These are phyloP conservation scores for Corrigiola litoralis DNA, from an alignment of 179 eudicot genomes.

Conservation along the genomic window DNA sequence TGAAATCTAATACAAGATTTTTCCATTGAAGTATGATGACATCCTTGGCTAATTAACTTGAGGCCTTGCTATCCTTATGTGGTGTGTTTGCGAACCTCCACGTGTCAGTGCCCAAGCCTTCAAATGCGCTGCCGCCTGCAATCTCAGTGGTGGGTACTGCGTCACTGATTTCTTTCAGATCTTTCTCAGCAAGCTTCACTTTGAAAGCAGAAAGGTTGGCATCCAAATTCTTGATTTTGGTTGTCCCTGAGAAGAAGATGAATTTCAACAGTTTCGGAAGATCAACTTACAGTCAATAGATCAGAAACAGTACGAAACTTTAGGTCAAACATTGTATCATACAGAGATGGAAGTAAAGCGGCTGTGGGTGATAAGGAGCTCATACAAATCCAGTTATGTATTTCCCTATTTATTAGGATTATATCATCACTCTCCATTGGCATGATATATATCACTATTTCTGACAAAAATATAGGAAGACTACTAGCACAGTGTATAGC, in stretches of 20 bases:
- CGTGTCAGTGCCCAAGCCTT: constrained; percentile 21
- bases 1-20: not conserved
- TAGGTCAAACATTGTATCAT: not conserved
- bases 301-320: not conserved
- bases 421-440: too few species aligned
- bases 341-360: too few species aligned
- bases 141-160: constrained; percentile 53
- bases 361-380: too few species aligned
- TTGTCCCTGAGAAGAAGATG: constrained; percentile 36
- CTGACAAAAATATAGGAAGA: too few species aligned
- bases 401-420: not conserved
- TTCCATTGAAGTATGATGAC: not conserved
- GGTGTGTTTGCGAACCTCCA: constrained; percentile 58
- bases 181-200: constrained; percentile 42
- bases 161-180: constrained; percentile 46
- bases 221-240: constrained; percentile 55
- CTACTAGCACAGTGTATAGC: too few species aligned
- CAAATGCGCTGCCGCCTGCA: constrained; percentile 44
- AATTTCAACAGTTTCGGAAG: not conserved
- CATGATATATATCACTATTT: too few species aligned
- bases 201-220: constrained; percentile 42
- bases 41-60: not conserved
- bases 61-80: not conserved
- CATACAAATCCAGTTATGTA: too few species aligned
- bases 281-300: too few species aligned